A percentile compares a stretch with the other conserved stretches of the same genome.
Evolutionary conservation across 495 filamentous ascomycete genomes (phyloP).

Genomic region (Aspergillus asperescens): DNA sequence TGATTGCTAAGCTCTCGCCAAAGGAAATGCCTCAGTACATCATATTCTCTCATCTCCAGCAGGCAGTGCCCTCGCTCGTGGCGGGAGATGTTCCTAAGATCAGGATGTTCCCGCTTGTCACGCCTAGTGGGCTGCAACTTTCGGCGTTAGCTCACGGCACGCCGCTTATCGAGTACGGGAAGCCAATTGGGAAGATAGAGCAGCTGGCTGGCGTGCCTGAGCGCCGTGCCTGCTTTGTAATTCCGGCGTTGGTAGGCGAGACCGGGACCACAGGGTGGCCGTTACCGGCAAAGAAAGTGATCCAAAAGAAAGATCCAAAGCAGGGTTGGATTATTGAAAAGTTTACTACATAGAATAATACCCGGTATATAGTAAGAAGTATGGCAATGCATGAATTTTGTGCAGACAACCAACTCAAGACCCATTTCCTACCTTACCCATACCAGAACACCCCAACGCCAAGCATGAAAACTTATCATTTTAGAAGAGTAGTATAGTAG

Average conservation of each 20-base stretch:
- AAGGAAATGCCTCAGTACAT: slow-evolving; percentile 80
- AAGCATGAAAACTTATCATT: neutral
- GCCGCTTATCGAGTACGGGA: slow-evolving; percentile 76
- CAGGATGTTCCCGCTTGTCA: slow-evolving; percentile 81
- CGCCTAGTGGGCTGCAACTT: slow-evolving; percentile 69
- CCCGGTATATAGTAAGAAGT: slow-evolving; percentile 7
- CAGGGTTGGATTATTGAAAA: slow-evolving; percentile 76
- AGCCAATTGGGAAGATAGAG: slow-evolving; percentile 79
- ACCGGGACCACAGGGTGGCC: slow-evolving; percentile 74
- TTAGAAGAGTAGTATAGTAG: neutral
- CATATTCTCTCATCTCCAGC: slow-evolving; percentile 80
- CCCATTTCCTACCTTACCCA: neutral
- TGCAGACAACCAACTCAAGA: neutral
- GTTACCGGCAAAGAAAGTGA: slow-evolving; percentile 73
- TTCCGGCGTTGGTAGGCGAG: slow-evolving; percentile 64
- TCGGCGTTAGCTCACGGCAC: slow-evolving; percentile 77
- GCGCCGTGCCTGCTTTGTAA: slow-evolving; percentile 73
- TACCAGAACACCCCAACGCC: slow-evolving; percentile 7
- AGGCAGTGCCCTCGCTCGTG: slow-evolving; percentile 48
- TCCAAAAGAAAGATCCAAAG: slow-evolving; percentile 65
- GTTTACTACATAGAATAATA: slow-evolving; percentile 34
- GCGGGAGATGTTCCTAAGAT: slow-evolving; percentile 61
- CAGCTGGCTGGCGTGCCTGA: slow-evolving; percentile 48
- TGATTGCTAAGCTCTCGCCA: slow-evolving; percentile 63
- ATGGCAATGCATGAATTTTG: neutral